Conservation (phyloP, 257 asterid species). For the Solanum bulbocastanum region DNA sequence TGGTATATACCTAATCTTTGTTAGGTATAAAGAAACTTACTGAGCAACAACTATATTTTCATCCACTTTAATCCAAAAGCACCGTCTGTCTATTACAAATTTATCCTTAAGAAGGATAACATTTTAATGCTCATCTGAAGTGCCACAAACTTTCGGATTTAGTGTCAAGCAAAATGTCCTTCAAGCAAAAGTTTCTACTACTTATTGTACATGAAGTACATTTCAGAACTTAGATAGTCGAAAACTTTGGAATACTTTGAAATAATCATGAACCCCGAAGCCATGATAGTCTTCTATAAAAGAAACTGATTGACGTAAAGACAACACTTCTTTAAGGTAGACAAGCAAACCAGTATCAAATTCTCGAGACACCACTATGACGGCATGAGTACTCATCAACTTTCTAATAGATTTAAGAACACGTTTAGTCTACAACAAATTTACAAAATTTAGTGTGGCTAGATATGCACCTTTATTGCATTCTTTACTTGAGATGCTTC, state of each 20-base stretch:
- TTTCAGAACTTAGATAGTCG: background rate
- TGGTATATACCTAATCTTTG: background rate
- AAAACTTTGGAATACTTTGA: background rate
- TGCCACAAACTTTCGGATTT: background rate
- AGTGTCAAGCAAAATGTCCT: background rate
- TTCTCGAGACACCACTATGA: background rate
- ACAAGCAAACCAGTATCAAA: background rate
- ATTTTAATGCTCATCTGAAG: background rate
- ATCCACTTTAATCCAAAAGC: background rate
- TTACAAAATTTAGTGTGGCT: background rate
- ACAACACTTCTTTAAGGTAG: background rate
- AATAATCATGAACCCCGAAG: background rate
- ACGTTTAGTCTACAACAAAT: background rate
- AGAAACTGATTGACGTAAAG: background rate
- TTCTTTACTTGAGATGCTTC: constrained; percentile 81
- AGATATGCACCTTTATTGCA: constrained; percentile 56
- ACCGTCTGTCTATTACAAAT: background rate
- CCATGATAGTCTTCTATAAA: background rate
- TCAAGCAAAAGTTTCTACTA: background rate
- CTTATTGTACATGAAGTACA: background rate
- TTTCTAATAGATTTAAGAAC: background rate
- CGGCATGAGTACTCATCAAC: background rate
- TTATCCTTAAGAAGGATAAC: background rate
- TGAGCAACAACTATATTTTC: background rate
- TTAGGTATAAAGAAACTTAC: background rate